Conservation (phyloP, 352 stramenopile species). For the Phytophthora kernoviae region DNA sequence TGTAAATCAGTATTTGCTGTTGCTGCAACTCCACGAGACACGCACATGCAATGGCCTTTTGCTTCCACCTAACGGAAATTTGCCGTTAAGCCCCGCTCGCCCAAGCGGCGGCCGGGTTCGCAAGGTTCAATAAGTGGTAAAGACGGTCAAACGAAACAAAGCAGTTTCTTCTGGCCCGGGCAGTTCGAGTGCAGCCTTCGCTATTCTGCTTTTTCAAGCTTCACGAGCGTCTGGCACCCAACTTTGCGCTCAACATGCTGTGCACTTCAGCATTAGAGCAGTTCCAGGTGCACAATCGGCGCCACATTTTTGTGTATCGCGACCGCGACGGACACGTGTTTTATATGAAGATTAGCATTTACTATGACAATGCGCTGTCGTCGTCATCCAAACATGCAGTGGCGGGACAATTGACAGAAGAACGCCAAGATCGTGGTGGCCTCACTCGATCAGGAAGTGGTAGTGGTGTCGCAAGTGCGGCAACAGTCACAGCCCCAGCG, state of each 20-base stretch:
- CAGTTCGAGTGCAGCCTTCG: conserved; percentile 87
- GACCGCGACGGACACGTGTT: conserved; percentile 87
- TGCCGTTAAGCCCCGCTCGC: conserved; percentile 45
- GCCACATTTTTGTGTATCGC: conserved; percentile 88
- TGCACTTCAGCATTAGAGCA: conserved; percentile 87
- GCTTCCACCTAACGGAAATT: conserved; percentile 47
- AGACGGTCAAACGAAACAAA: conserved; percentile 24
- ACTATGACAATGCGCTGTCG: conserved; percentile 29
- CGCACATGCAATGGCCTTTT: conserved; percentile 76
- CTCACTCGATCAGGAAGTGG: conserved; percentile 26
- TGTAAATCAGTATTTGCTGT: conserved; percentile 86
- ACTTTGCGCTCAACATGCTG: conserved; percentile 81
- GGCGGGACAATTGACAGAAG: conserved; percentile 14
- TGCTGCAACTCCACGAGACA: conserved; percentile 87
- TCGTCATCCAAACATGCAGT: conserved; percentile 6
- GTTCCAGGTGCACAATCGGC: conserved; percentile 90
- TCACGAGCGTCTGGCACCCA: conserved; percentile 77
- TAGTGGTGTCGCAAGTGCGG: conserved; percentile 10
- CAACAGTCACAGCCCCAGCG: conserved; percentile 11
- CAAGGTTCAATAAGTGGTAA: conserved; percentile 20
- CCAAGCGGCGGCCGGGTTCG: conserved; percentile 37
- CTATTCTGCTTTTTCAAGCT: conserved; percentile 83
- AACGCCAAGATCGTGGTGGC: conserved; percentile 32
- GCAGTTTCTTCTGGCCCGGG: conserved; percentile 82
- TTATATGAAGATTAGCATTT: conserved; percentile 89